A percentile compares a stretch with the other conserved stretches of the same genome.
phyloP scores from a whole-genome alignment of 176 grass and related monocot species.

The Phoenix dactylifera region DNA sequence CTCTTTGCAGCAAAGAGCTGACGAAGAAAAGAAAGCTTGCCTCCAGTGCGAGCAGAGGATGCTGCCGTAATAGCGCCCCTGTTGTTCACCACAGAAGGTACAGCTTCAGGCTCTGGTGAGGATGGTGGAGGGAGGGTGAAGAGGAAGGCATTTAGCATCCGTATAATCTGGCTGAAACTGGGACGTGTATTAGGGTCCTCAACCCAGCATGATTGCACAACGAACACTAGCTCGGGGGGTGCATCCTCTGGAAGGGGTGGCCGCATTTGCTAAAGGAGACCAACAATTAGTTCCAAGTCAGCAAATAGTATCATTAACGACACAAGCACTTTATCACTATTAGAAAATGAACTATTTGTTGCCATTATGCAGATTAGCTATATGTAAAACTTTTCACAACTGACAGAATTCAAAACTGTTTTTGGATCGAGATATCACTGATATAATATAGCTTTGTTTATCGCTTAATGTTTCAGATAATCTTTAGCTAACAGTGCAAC shows the following conservation, averaged over 20 bases:
- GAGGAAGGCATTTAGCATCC: slow-evolving; percentile 85
- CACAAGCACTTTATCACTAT: too few relatives aligned
- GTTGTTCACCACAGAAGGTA: slow-evolving; percentile 27
- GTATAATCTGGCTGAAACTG: slow-evolving; percentile 87
- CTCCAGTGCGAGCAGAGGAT: slow-evolving; percentile 52
- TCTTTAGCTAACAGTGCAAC: too few relatives aligned
- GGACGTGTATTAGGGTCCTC: slow-evolving; percentile 85
- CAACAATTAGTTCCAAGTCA: slow-evolving; percentile 11
- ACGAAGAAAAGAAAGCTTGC: slow-evolving; percentile 83
- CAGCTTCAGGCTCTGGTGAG: slow-evolving; percentile 27
- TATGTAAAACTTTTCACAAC: too few relatives aligned
- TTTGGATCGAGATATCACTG: too few relatives aligned
- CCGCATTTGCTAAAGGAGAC: slow-evolving; percentile 62
- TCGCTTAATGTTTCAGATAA: too few relatives aligned
- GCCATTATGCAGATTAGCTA: too few relatives aligned
- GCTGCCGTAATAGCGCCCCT: slow-evolving; percentile 52
- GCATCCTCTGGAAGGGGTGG: slow-evolving; percentile 63
- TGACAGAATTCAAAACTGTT: too few relatives aligned
- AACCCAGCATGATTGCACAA: slow-evolving; percentile 88
- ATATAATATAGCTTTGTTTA: too few relatives aligned
- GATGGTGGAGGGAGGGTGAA: slow-evolving; percentile 34
- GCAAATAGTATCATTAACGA: background rate
- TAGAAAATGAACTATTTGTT: too few relatives aligned
- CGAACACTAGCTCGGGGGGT: slow-evolving; percentile 65
- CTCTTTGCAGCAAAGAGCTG: slow-evolving; percentile 93